phyloP scores from a whole-genome alignment of 176 grass and related monocot species.

The Triticum aestivum region DNA sequence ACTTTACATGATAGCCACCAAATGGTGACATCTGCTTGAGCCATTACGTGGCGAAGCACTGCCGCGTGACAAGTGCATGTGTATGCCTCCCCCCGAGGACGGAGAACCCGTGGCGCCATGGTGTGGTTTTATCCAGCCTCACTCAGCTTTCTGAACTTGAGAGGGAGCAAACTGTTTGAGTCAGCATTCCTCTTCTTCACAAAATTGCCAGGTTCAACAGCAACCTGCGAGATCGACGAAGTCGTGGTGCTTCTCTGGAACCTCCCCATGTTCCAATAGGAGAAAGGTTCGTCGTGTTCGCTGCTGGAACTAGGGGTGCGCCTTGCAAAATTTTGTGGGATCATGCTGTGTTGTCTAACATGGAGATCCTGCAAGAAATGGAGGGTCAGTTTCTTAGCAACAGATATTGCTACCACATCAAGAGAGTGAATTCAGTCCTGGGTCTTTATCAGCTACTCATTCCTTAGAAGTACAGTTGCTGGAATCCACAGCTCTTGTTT shows the following conservation, averaged over 20 bases:
- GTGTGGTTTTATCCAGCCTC: not conserved
- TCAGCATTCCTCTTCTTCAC: conserved; percentile 46
- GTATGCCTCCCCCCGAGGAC: not conserved
- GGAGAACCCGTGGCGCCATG: not conserved
- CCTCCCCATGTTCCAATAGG: conserved; percentile 81
- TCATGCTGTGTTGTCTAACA: conserved; percentile 28
- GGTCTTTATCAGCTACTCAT: conserved; percentile 1
- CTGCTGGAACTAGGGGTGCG: conserved; percentile 32
- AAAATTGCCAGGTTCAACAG: conserved; percentile 32
- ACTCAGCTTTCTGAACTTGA: conserved; percentile 45
- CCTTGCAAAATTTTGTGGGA: conserved; percentile 30
- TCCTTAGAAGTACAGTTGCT: conserved; percentile 12
- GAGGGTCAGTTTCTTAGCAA: not conserved
- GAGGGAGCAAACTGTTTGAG: conserved; percentile 14
- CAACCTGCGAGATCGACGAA: conserved; percentile 31
- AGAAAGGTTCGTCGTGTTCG: conserved; percentile 61
- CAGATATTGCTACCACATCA: not conserved
- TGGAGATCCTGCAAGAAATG: conserved; percentile 40
- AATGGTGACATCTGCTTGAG: not conserved
- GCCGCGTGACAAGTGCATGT: not conserved
- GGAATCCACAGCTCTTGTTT: not conserved
- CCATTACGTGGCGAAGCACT: not conserved
- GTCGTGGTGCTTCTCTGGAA: conserved; percentile 43
- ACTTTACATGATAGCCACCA: conserved; percentile 30
- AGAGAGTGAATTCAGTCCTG: conserved; percentile 2